phyloP scores from a whole-genome alignment of 108 stramenopile genomes.

The Skeletonema tropicum region DNA sequence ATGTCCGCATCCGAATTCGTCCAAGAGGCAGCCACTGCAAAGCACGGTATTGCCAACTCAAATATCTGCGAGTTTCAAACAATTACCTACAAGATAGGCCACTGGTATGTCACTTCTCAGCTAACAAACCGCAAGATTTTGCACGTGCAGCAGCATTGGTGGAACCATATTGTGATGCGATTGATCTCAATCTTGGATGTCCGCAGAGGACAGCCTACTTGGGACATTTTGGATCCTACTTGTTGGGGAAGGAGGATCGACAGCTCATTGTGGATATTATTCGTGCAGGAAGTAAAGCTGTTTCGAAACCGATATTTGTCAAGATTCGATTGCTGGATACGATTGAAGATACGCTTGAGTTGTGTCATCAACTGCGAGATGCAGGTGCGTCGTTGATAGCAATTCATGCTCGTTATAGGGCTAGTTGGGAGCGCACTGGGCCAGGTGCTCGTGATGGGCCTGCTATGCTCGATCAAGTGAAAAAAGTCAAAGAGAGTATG shows the following conservation, averaged over 20 bases:
- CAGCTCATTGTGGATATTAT: conserved; percentile 75
- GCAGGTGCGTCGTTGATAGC: conserved; percentile 91
- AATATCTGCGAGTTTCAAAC: conserved; percentile 80
- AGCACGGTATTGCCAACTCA: conserved; percentile 20
- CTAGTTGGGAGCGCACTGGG: conserved; percentile 80
- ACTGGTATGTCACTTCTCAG: conserved; percentile 88
- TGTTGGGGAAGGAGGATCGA: conserved; percentile 81
- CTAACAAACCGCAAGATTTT: conserved; percentile 84
- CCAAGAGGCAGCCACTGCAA: conserved; percentile 33
- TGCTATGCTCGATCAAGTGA: conserved; percentile 86
- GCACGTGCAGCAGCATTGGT: conserved; percentile 64
- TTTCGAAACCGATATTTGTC: conserved; percentile 83
- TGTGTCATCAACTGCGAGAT: conserved; percentile 74
- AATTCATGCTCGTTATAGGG: conserved; percentile 89
- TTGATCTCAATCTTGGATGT: conserved; percentile 94
- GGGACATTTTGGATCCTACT: conserved; percentile 91
- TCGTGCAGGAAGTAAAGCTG: conserved; percentile 54
- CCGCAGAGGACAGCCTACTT: conserved; percentile 93
- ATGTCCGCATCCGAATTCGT: conserved; percentile 84
- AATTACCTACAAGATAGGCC: conserved; percentile 86
- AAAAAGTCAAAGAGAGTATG: conserved; percentile 43
- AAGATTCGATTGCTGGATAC: conserved; percentile 92
- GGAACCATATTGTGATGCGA: conserved; percentile 78
- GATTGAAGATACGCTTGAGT: conserved; percentile 74
- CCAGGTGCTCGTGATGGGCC: conserved; percentile 92